Percentiles rank a stretch among this genome's conserved stretches.
These are phyloP conservation scores for Microcera coccophila DNA, from an alignment of 2,329 filamentous ascomycete species.

Conservation along the genomic window DNA sequence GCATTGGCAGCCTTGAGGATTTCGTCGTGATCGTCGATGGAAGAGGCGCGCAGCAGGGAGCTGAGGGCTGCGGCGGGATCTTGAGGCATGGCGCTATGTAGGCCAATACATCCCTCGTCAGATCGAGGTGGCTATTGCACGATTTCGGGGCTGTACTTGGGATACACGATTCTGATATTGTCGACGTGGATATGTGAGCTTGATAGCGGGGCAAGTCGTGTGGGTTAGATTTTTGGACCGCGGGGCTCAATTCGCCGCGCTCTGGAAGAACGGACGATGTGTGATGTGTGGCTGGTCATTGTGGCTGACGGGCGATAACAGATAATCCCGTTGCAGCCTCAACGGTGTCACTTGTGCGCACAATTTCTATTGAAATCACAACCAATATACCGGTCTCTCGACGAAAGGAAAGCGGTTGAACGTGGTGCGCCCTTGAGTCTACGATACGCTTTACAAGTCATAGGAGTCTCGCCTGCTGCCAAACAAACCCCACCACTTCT, in stretches of 20 bases:
- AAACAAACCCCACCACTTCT: conserved; percentile 23
- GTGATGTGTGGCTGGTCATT: conserved; percentile 8
- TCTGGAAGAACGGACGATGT: too few relatives aligned
- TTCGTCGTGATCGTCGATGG: conserved; percentile 69
- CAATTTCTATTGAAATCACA: too few relatives aligned
- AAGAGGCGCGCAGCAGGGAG: conserved; percentile 51
- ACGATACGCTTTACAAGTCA: background rate
- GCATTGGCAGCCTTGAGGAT: conserved; percentile 62
- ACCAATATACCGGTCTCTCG: too few relatives aligned
- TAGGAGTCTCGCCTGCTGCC: background rate
- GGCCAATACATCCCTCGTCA: conserved; percentile 23
- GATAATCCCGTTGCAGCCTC: too few relatives aligned
- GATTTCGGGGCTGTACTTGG: conserved; percentile 1
- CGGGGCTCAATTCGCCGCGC: conserved; percentile 27
- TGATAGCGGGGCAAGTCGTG: conserved; percentile 21
- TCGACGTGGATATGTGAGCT: too few relatives aligned
- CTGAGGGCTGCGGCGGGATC: conserved; percentile 50
- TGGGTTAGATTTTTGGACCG: conserved; percentile 24
- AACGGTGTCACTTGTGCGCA: background rate
- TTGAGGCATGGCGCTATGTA: conserved; percentile 35
- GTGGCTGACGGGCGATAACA: background rate
- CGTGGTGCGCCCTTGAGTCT: too few relatives aligned
- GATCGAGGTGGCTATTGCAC: background rate
- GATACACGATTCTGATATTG: too few relatives aligned
- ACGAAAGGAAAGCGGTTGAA: too few relatives aligned